Conservation (phyloP, 768 basidiomycete species). For the Agaricus blazei region DNA sequence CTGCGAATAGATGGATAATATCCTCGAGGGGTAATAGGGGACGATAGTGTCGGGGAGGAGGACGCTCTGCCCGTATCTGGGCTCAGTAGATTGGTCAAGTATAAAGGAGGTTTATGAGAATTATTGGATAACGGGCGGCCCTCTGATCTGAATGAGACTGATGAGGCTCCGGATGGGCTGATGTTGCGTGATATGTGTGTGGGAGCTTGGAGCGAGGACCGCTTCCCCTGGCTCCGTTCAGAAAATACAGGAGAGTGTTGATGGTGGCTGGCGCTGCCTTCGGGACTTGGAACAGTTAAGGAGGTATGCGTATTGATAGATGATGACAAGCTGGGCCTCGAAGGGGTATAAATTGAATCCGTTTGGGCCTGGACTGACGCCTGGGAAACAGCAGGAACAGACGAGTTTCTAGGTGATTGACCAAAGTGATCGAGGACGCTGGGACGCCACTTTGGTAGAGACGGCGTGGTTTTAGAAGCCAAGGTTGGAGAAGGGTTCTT, state of each 20-base stretch:
- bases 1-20: conserved; percentile 2
- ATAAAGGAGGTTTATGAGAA: neutral
- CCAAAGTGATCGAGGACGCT: conserved; percentile 62
- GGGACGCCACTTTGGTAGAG: conserved; percentile 53
- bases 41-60: neutral
- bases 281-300: conserved; percentile 41
- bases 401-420: conserved; percentile 29
- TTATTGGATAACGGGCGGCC: neutral
- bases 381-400: conserved; percentile 22
- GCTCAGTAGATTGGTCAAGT: neutral
- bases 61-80: neutral
- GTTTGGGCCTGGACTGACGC: conserved; percentile 23
- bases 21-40: neutral
- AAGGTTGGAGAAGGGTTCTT: conserved; percentile 44
- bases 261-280: conserved; percentile 27
- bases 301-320: conserved; percentile 48
- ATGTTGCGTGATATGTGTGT: conserved; percentile 21
- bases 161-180: conserved; percentile 19
- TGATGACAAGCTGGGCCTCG: conserved; percentile 40
- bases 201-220: neutral
- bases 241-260: neutral
- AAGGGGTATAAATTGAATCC: conserved; percentile 23
- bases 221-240: neutral
- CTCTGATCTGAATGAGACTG: conserved; percentile 10
- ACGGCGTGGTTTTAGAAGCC: conserved; percentile 13